Percentiles rank a stretch among this genome's conserved stretches.
These are phyloP conservation scores for Glaciozyma antarctica DNA, from an alignment of 768 basidiomycete species.

Conservation along the genomic window DNA sequence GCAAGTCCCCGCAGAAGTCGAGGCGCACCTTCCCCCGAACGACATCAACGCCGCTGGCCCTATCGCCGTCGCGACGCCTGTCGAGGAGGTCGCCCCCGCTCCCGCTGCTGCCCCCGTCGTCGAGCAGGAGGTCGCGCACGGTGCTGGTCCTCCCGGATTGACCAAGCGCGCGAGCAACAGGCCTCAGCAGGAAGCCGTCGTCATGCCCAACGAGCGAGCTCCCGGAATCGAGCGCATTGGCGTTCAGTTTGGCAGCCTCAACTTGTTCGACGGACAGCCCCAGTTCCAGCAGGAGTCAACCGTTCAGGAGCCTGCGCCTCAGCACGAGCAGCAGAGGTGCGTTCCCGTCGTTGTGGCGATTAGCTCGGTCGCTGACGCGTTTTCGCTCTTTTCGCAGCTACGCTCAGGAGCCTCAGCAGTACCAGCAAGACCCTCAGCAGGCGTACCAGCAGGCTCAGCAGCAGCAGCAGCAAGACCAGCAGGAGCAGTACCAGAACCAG, in stretches of 20 bases:
- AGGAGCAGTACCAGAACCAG: slow-evolving; percentile 6
- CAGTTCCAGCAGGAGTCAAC: slow-evolving; percentile 12
- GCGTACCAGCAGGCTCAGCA: slow-evolving; percentile 6
- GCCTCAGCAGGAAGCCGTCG: slow-evolving; percentile 32
- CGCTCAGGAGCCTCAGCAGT: slow-evolving; percentile 9
- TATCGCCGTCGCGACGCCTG: slow-evolving; percentile 24
- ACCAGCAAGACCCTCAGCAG: slow-evolving; percentile 9
- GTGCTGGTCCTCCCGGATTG: slow-evolving; percentile 26
- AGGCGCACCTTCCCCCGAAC: slow-evolving; percentile 30
- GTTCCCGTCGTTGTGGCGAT: not conserved
- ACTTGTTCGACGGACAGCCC: slow-evolving; percentile 24
- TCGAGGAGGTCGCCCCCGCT: not conserved
- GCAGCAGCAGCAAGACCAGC: slow-evolving; percentile 5
- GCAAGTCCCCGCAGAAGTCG: slow-evolving; percentile 21
- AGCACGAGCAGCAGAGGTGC: slow-evolving; percentile 8
- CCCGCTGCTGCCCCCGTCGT: not conserved
- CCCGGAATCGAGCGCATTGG: slow-evolving; percentile 6
- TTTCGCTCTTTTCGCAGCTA: not conserved
- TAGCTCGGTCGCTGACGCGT: not conserved
- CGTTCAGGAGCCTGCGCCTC: slow-evolving; percentile 2
- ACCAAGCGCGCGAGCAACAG: slow-evolving; percentile 28
- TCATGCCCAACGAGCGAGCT: slow-evolving; percentile 15
- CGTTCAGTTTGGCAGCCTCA: slow-evolving; percentile 33
- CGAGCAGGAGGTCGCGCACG: slow-evolving; percentile 8
- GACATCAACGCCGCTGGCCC: slow-evolving; percentile 32